Conservation (phyloP, 2,329 filamentous ascomycete species). For the Lasiodiplodia sp. region DNA sequence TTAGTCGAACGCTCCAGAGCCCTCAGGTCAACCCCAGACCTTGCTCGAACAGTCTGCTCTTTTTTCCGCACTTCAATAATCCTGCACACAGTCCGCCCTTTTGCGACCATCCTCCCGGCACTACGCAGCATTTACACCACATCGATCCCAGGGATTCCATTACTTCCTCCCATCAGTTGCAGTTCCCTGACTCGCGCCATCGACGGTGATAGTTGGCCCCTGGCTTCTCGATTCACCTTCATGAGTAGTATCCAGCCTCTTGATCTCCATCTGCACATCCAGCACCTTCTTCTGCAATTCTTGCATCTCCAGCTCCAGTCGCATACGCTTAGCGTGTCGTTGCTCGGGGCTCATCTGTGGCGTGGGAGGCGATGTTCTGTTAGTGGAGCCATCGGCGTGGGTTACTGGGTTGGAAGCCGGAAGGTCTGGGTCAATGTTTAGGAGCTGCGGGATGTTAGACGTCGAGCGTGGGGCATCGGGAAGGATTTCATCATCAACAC, state of each 20-base stretch:
- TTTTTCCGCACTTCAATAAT: not conserved
- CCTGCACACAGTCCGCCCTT: not conserved
- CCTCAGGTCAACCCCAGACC: not conserved
- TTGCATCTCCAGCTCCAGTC: constrained; percentile 27
- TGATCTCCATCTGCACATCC: constrained; percentile 25
- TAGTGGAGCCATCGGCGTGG: constrained; percentile 1
- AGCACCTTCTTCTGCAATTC: constrained; percentile 22
- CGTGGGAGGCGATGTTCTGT: constrained; percentile 7
- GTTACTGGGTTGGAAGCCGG: constrained; percentile 1
- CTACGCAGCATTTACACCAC: not conserved
- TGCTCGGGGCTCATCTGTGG: constrained; percentile 29
- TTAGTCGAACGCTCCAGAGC: not conserved
- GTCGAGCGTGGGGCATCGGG: constrained; percentile 24
- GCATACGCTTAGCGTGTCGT: constrained; percentile 20
- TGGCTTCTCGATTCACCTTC: not conserved
- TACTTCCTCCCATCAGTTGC: not conserved
- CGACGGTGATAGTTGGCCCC: not conserved
- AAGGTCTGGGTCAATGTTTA: constrained; percentile 25
- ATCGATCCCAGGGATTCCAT: not conserved
- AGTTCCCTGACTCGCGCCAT: not conserved
- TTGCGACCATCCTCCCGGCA: not conserved
- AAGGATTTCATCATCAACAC: constrained; percentile 11
- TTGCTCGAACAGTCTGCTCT: not conserved
- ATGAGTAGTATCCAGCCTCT: constrained; percentile 7
- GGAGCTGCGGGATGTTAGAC: constrained; percentile 24